phyloP scores from a whole-genome alignment of 352 stramenopile species.

The Phytophthora palmivora region DNA sequence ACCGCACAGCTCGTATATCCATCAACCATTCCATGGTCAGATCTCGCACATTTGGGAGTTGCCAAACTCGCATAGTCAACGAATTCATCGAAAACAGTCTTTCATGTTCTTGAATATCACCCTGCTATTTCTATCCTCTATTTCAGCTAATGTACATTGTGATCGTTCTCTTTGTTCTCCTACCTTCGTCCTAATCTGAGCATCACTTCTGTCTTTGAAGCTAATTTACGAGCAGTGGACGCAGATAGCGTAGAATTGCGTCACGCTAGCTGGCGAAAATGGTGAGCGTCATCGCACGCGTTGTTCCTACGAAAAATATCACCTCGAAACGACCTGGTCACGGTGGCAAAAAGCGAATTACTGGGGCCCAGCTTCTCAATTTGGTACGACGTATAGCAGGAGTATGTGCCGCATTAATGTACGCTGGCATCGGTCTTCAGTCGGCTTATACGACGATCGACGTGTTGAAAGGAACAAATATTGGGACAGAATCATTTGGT shows the following conservation, averaged over 20 bases:
- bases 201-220: not conserved
- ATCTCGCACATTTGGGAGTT: slow-evolving; percentile 41
- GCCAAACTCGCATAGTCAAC: slow-evolving; percentile 29
- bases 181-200: not conserved
- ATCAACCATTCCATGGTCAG: slow-evolving; percentile 34
- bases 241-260: not conserved
- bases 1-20: slow-evolving; percentile 49
- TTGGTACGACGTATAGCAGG: slow-evolving; percentile 32
- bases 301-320: slow-evolving; percentile 18
- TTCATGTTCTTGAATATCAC: not conserved
- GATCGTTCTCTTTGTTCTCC: not conserved
- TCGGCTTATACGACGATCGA: slow-evolving; percentile 21
- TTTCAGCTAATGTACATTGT: slow-evolving; percentile 18
- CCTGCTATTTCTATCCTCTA: slow-evolving; percentile 7
- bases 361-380: slow-evolving; percentile 30
- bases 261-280: slow-evolving; percentile 9
- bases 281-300: slow-evolving; percentile 24
- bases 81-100: not conserved
- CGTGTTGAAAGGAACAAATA: slow-evolving; percentile 22
- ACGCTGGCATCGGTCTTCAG: slow-evolving; percentile 24
- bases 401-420: slow-evolving; percentile 31
- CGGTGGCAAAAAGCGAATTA: slow-evolving; percentile 32
- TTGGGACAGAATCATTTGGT: slow-evolving; percentile 27
- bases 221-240: slow-evolving; percentile 1
- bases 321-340: slow-evolving; percentile 7